Conservation (phyloP, 768 basidiomycete genomes). For the Lepiota subincarnata region DNA sequence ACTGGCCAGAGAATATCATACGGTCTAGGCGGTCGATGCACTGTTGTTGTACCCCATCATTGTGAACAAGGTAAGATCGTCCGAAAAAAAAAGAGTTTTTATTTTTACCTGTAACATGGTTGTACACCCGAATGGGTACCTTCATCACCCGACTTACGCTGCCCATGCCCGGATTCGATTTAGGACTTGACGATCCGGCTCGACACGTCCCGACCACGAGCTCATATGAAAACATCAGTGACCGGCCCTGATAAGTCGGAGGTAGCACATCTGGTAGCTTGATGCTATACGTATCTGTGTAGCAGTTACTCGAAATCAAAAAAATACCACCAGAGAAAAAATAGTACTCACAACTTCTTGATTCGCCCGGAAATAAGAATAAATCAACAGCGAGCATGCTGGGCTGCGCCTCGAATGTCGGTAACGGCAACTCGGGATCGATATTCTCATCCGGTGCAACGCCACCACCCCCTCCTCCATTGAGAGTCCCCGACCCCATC, state of each 20-base stretch:
- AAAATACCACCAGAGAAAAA: not conserved
- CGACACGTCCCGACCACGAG: constrained; percentile 86
- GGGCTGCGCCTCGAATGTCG: constrained; percentile 82
- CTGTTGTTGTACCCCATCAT: constrained; percentile 28
- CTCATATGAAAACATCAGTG: constrained; percentile 84
- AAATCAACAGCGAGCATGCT: constrained; percentile 90
- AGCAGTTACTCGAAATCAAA: constrained; percentile 5
- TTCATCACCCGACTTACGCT: constrained; percentile 78
- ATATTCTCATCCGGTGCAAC: constrained; percentile 24
- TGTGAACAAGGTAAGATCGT: not conserved
- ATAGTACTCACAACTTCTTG: constrained; percentile 65
- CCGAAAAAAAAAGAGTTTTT: not conserved
- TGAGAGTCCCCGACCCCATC: constrained; percentile 17
- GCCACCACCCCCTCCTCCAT: not conserved
- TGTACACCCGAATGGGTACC: constrained; percentile 89
- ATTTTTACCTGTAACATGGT: constrained; percentile 70
- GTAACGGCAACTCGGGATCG: constrained; percentile 65
- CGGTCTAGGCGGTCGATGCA: constrained; percentile 50
- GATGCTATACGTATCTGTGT: constrained; percentile 81
- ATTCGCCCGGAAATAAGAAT: constrained; percentile 76
- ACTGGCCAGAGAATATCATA: constrained; percentile 89
- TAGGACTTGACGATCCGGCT: constrained; percentile 32
- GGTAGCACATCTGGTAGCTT: constrained; percentile 76
- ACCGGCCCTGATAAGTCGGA: constrained; percentile 85
- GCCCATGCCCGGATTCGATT: constrained; percentile 33